phyloP scores from a whole-genome alignment of 1,284 basidiomycete genomes.

The Mycena citricolor region DNA sequence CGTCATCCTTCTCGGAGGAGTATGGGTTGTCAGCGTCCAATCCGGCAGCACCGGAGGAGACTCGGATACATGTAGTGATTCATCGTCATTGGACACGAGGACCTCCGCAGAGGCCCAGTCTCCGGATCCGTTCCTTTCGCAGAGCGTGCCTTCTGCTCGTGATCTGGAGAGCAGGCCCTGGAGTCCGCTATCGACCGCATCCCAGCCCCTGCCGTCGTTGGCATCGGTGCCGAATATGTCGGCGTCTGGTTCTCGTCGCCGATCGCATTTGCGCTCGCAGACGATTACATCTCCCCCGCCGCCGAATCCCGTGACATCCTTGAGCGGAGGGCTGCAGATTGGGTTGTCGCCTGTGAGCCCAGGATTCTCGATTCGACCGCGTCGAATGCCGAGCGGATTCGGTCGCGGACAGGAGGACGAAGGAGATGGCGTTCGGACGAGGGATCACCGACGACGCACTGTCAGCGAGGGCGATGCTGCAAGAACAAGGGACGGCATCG shows the following conservation, averaged over 20 bases:
- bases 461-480: too few species aligned
- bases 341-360: constrained; percentile 73
- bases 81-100: constrained; percentile 35
- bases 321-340: constrained; percentile 63
- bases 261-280: constrained; percentile 13
- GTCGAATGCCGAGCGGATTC: constrained; percentile 41
- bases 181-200: constrained; percentile 13
- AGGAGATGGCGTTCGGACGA: too few species aligned
- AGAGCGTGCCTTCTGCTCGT: too few species aligned
- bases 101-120: neutral
- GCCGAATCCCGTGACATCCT: constrained; percentile 36
- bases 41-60: constrained; percentile 53
- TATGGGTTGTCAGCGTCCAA: constrained; percentile 85
- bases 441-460: too few species aligned
- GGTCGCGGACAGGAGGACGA: too few species aligned
- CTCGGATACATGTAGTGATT: constrained; percentile 53
- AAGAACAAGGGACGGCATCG: too few species aligned
- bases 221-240: constrained; percentile 1
- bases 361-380: constrained; percentile 64
- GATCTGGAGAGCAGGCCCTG: constrained; percentile 5
- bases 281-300: constrained; percentile 25
- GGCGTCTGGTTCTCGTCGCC: constrained; percentile 6
- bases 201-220: constrained; percentile 14
- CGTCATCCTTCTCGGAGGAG: constrained; percentile 77
- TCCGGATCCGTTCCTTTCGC: too few species aligned